These are phyloP conservation scores for Phaseolus lunatus DNA, from an alignment of 306 rosid genomes.

Conservation along the genomic window DNA sequence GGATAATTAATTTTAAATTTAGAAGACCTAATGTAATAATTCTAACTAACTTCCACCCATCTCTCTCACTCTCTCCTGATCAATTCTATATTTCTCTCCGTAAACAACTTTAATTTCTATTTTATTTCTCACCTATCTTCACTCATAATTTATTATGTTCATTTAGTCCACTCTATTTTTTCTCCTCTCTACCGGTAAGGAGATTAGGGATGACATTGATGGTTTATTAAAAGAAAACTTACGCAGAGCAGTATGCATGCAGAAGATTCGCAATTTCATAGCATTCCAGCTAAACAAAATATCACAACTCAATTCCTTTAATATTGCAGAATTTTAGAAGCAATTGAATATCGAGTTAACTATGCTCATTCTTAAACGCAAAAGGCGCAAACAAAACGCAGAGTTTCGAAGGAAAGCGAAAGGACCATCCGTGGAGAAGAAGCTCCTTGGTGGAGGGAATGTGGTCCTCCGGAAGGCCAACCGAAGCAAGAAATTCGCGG, in stretches of 20 bases:
- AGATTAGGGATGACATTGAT: background rate
- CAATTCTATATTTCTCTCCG: too few species aligned
- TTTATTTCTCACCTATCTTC: background rate
- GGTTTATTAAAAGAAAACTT: background rate
- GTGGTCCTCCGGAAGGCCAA: conserved; percentile 74
- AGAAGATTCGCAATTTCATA: background rate
- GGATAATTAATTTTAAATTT: background rate
- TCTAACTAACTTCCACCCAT: too few species aligned
- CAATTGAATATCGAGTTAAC: background rate
- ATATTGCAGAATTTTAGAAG: background rate
- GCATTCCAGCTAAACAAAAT: background rate
- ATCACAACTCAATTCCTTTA: background rate
- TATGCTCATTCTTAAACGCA: background rate
- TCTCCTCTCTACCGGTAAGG: background rate
- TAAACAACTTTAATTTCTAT: too few species aligned
- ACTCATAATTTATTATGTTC: background rate
- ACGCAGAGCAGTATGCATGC: background rate
- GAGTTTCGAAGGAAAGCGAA: conserved; percentile 17
- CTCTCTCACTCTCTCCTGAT: too few species aligned
- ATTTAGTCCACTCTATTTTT: background rate
- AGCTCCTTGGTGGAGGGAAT: conserved; percentile 85
- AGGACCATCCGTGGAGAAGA: conserved; percentile 78
- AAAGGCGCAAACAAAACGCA: background rate
- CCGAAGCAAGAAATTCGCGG: conserved; percentile 58
- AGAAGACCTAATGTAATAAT: background rate